Base-by-base conservation (phyloP, 306 rosid genomes). In the Aeschynomene evenia region DNA sequence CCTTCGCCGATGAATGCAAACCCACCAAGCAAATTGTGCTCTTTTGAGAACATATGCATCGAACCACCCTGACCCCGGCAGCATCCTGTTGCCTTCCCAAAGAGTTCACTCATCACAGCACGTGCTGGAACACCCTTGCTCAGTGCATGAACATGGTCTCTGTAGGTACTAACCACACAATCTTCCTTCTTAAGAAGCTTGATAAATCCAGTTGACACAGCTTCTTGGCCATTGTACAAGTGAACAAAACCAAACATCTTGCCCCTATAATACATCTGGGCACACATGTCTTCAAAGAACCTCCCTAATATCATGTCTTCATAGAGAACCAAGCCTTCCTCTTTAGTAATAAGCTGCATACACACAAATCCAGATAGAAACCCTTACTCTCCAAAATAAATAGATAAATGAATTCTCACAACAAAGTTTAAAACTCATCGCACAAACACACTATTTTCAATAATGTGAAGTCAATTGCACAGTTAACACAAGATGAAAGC, bases 41-140 rank as follows among this genome's bases (percentile, higher is more conserved):
- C 97, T 75, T 87, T 95, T 0, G 99, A 95, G 88, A 95, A 95
- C 99, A 95, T 95, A 72, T 95, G 99, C 99, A 95, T 95, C 0
- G 99, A 95, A 81, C 99, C 99, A 4, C 99, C 99, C 75, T 95
- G 99, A 66, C 99, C 99, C 1, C 97, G 89, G 89, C 99, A 95
- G 65, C 95, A 87, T 8, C 99, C 99, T 0, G 99, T 91, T 12
- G 95, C 85, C 89, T 89, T 95, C 40, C 99, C 99, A n/a, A 89
- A 95, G 39, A 95, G 97, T 81, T 95, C 99, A 49, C 99, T 95
- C 99, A 95, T 95, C 74, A 91, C 99, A 6, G 74, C 86, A 9
- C 96, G 89, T 48, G 99, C 85, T 5, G 99, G 81, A 29, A 91
- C 99, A 33, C 99, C 99, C 86, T 95, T 95, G 75, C 99, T 95